Evolutionary conservation across 768 basidiomycete species (phyloP), one percentile per base, ranked within the genome.

Genomic region (Tricholoma flavovirens): DNA sequence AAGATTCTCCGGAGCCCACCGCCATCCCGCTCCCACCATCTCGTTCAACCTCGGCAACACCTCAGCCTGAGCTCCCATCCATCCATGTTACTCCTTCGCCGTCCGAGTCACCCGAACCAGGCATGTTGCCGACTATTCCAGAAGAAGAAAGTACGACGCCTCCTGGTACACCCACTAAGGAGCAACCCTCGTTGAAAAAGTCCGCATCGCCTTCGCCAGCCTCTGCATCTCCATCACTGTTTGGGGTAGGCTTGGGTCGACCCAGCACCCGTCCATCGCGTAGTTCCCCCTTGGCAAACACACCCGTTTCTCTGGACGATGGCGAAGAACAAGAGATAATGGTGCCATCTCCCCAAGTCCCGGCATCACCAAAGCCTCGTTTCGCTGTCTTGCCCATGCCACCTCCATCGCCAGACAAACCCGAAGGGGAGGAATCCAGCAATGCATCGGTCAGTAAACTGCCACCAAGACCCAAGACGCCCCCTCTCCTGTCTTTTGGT

Each of bases 271-370:
- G 84, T 6, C 88, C 88, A 0, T 69, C 77, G 3, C 82, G 87
- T n/a, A 91, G 90, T 60, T 90, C 90, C 3, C 90, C 90, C 1
- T 73, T 91, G 49, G 84, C 89, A 4, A 82, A 69, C 55, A 73
- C 77, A 5, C 73, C 83, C 52, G 72, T 72, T 54, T 80, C 75
- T 59, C 73, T 62, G 5, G 71, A 70, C 10, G 78, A 79, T 14
- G 80, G 80, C 8, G 73, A 72, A 11, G 77, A 77, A 32, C 75
- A 73, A 10, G 69, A 69, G 15, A 68, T 70, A 33, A 56, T n/a
- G 14, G 51, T 57, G 22, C 35, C 57, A 11, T 57, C 63, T 45
- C 63, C 61, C 12, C 73, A 70, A 49, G 68, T 69, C 7, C 71
- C 74, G 4, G 73, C 75, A 17, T 71, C 75, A 8, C 76, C 78